These are phyloP conservation scores for Beauveria bassiana DNA, from an alignment of 2,329 filamentous ascomycete species.

Conservation along the genomic window DNA sequence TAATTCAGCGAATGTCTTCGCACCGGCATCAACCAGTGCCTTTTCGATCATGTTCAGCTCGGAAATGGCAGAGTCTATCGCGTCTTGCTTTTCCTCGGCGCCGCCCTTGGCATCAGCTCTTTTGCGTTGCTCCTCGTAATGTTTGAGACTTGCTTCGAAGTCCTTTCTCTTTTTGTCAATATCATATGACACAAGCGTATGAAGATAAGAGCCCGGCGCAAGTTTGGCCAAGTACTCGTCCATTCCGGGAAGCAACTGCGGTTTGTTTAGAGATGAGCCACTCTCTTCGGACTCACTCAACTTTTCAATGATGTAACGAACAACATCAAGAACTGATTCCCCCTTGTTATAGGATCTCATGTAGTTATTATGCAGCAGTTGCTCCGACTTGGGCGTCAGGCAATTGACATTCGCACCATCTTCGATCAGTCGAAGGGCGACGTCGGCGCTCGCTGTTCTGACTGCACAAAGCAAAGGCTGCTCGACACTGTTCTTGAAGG, in stretches of 20 bases:
- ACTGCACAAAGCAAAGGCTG: slow-evolving; percentile 63
- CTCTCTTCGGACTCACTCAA: slow-evolving; percentile 28
- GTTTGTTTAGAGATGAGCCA: slow-evolving; percentile 4
- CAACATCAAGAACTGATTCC: slow-evolving; percentile 51
- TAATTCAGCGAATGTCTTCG: slow-evolving; percentile 59
- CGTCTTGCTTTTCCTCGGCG: slow-evolving; percentile 44
- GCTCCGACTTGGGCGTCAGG: slow-evolving; percentile 35
- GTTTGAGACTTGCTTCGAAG: slow-evolving; percentile 23
- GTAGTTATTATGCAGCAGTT: slow-evolving; percentile 27
- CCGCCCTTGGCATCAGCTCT: slow-evolving; percentile 17
- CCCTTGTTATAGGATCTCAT: slow-evolving; percentile 29
- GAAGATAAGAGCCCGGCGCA: slow-evolving; percentile 49
- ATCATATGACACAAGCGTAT: slow-evolving; percentile 42
- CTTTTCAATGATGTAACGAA: slow-evolving; percentile 42
- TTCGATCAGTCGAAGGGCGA: slow-evolving; percentile 52
- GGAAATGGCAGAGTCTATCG: slow-evolving; percentile 41
- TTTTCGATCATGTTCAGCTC: slow-evolving; percentile 49
- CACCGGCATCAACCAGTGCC: slow-evolving; percentile 47
- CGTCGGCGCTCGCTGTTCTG: slow-evolving; percentile 30
- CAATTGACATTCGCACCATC: slow-evolving; percentile 59
- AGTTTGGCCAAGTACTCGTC: slow-evolving; percentile 48
- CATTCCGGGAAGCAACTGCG: slow-evolving; percentile 27
- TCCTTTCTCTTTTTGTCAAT: slow-evolving; percentile 27
- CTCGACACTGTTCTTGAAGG: slow-evolving; percentile 39
- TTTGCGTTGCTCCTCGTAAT: slow-evolving; percentile 17